Evolutionary conservation across 2,329 filamentous ascomycete species (phyloP), one percentile per base, ranked within the genome.

Genomic region (Aureobasidium vineae): DNA sequence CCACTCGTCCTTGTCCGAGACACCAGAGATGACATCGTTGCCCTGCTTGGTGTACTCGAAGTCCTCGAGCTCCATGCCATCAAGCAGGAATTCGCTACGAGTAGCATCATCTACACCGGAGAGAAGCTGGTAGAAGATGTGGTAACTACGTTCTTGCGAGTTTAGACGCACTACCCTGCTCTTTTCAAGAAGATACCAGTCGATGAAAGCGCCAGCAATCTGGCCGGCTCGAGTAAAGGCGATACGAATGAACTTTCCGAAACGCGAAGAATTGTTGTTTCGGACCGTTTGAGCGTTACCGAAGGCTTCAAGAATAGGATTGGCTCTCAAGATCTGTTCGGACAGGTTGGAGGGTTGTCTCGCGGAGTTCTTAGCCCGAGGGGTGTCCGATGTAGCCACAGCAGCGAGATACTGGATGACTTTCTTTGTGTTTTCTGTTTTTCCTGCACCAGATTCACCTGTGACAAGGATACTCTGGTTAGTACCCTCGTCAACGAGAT

Each of bases 371-470:
- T 84, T 83, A 2, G 78, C 80, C 66, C 83, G 79, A 2, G 89
- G 84, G 0, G 88, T 88, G 68, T 98, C 94, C 0, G 91, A 87
- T 49, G 91, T 90, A 11, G 95, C 95, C 53, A 99, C 95, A 1
- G 95, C 92, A 16, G 95, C 95, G 50, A 99, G 86, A 75, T 99
- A 99, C 74, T 99, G 96, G 65, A 99, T 99, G 71, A 99, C 95
- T 77, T 99, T 99, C 76, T 99, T 99, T 19, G 95, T 99, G 76
- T 99, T 99, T 77, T 99, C 95, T 0, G 95, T 99, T 80, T 99
- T 99, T 72, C 95, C 95, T 40, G 95, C 95, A 75, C 95, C 95
- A 21, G 95, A 99, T 80, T 99, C 95, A 78, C 95, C 95, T 2
- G 95, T 99, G 26, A 99, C 96, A 63, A 99, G 83, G 72, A 99